Conservation (phyloP, 495 filamentous ascomycete genomes). For the Lichenothelia convexa region DNA sequence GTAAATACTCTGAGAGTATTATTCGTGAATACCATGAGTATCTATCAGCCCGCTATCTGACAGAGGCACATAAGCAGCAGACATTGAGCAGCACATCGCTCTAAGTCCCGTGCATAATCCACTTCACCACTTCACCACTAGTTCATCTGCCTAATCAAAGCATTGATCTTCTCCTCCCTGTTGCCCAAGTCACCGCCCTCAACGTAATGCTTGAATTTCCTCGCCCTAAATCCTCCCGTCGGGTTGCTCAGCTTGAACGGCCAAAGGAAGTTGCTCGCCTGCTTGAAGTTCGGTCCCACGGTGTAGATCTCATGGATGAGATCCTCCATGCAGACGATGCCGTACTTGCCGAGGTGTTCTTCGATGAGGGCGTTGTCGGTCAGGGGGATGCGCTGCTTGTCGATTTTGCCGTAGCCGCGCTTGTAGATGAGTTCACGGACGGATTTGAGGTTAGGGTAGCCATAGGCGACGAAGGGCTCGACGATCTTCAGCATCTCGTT, state of each 20-base stretch:
- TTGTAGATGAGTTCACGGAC: constrained; percentile 99
- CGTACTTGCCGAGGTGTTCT: constrained; percentile 88
- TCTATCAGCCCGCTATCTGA: no score
- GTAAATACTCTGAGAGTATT: no score
- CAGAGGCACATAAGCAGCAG: no score
- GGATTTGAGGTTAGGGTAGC: constrained; percentile 96
- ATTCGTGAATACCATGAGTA: no score
- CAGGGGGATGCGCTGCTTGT: constrained; percentile 87
- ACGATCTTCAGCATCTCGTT: constrained; percentile 94
- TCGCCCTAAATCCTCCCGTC: constrained; percentile 79
- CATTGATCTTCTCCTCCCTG: constrained; percentile 97
- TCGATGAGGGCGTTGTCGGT: constrained; percentile 98
- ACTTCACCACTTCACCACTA: constrained; percentile 27
- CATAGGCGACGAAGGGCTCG: constrained; percentile 96
- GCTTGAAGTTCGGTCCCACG: constrained; percentile 99
- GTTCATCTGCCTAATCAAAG: constrained; percentile 95
- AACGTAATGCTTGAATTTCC: constrained; percentile 99
- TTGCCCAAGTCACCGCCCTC: constrained; percentile 97
- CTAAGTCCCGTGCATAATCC: no score
- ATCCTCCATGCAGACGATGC: constrained; percentile 99
- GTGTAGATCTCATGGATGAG: constrained; percentile 98
- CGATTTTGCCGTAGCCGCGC: constrained; percentile 93
- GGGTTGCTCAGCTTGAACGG: constrained; percentile 99
- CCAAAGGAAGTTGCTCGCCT: constrained; percentile 99
- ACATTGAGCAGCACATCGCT: no score